Evolutionary conservation across 345 rosid species (phyloP), one percentile per base, ranked within the genome.

Genomic region (Streptanthus diversifolius): DNA sequence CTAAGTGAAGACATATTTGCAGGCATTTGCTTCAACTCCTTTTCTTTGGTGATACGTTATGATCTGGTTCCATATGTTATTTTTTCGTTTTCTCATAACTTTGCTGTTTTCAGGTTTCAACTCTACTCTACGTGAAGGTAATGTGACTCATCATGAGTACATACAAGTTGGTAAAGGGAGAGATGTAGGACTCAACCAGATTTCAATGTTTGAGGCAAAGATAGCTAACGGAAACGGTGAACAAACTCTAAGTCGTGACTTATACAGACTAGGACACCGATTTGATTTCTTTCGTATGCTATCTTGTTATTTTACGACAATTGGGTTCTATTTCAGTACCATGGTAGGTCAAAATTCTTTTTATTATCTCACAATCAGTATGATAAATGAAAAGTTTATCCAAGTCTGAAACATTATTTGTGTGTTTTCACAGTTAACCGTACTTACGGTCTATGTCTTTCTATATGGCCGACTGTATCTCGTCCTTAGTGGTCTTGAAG

Each of bases 121-220:
- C 77, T 91, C 97, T n/a, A 91, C 97, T 44, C 83, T 91, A 40
- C 91, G 96, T 39, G 89, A 85, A 75, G 97, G 97, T 13, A 82
- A 84, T 76, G 87, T 91, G 63, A 91, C 97, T 24, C 97, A 89
- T 82, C 96, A 91, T 64, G 97, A 91, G 71, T 91, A 91, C 67
- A 91, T 91, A 80, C 97, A 91, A 86, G 96, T 89, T 67, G 97
- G 97, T 18, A 91, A 91, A 78, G 97, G 97, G 17, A 82, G 97
- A 77, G 97, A 91, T 79, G 96, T 91, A 61, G 97, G 96, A n/a
- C 90, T 91, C 73, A 91, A 91, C 74, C 96, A 91, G 79, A 91
- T 91, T 58, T 89, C 97, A n/a, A 78, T 89, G 84, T 91, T 91
- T 67, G 97, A 91, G 80, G 96, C 96, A 73, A 91, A 91, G 80